These are phyloP conservation scores for Kodamaea kakaduensis DNA, from an alignment of 805 yeast genomes.

Conservation along the genomic window DNA sequence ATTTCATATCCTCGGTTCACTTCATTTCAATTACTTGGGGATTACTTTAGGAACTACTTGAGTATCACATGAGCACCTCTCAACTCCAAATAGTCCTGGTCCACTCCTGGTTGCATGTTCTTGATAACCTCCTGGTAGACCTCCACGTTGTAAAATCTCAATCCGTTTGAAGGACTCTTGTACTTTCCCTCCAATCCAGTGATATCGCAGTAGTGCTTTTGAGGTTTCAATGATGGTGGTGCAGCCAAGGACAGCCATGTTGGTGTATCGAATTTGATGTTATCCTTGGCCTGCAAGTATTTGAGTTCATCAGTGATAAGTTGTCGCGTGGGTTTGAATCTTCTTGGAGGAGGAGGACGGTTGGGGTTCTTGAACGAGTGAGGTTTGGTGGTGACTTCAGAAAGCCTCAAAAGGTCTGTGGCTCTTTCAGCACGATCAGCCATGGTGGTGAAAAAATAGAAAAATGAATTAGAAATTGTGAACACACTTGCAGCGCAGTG, in stretches of 20 bases:
- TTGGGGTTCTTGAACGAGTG: conserved; percentile 58
- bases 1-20: too few species aligned
- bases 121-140: conserved; percentile 69
- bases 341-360: conserved; percentile 49
- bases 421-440: conserved; percentile 6
- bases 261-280: conserved; percentile 47
- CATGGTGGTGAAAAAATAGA: conserved; percentile 1
- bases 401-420: conserved; percentile 26
- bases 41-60: too few species aligned
- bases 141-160: conserved; percentile 80
- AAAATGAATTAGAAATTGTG: background rate
- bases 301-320: conserved; percentile 74
- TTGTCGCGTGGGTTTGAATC: conserved; percentile 74
- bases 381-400: conserved; percentile 37
- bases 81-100: conserved; percentile 84
- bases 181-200: conserved; percentile 83
- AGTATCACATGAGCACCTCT: conserved; percentile 86
- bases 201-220: conserved; percentile 84
- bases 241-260: conserved; percentile 72
- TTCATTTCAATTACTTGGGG: too few species aligned
- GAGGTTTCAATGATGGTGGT: conserved; percentile 82
- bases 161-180: conserved; percentile 66
- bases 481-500: too few species aligned
- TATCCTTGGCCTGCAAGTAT: conserved; percentile 44
- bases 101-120: conserved; percentile 84